Evolutionary conservation across 2,329 filamentous ascomycete genomes (phyloP).

Genomic region (Colletotrichum spaethianum): DNA sequence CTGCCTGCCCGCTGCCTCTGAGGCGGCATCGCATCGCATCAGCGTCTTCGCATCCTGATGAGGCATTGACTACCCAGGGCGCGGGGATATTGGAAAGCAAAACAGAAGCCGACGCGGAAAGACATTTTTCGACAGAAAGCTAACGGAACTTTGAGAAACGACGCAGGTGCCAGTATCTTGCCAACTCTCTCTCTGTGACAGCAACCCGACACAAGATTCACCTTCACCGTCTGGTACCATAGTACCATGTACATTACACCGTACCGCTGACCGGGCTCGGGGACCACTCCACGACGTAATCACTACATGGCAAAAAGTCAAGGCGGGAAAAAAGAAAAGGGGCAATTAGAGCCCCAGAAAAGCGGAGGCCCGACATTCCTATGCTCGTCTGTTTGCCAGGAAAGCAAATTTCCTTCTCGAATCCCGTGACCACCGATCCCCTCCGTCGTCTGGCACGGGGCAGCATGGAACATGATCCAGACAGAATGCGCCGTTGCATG

Average conservation of each 20-base stretch:
- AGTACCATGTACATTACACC: constrained; percentile 7
- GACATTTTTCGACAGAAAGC: neutral
- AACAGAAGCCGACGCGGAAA: neutral
- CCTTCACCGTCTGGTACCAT: neutral
- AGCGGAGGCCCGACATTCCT: constrained; percentile 37
- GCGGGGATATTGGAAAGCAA: neutral
- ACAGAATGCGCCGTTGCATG: constrained; percentile 18
- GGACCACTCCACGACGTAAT: constrained; percentile 21
- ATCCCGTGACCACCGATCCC: constrained; percentile 31
- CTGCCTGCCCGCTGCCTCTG: neutral
- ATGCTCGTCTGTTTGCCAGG: constrained; percentile 15
- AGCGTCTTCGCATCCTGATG: neutral
- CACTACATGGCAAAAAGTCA: neutral
- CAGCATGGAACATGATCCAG: constrained; percentile 24
- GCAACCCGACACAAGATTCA: neutral
- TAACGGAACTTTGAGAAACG: neutral
- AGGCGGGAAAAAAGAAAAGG: constrained; percentile 15
- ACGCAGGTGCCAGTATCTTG: neutral
- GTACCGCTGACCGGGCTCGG: neutral
- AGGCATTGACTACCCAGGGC: neutral
- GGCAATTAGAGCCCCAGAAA: constrained; percentile 30
- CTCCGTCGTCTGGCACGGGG: constrained; percentile 28
- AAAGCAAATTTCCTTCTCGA: constrained; percentile 38
- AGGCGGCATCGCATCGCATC: constrained; percentile 4
- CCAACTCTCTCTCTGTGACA: neutral